Conservation (phyloP, 306 rosid genomes). For the Biancaea sappan region DNA sequence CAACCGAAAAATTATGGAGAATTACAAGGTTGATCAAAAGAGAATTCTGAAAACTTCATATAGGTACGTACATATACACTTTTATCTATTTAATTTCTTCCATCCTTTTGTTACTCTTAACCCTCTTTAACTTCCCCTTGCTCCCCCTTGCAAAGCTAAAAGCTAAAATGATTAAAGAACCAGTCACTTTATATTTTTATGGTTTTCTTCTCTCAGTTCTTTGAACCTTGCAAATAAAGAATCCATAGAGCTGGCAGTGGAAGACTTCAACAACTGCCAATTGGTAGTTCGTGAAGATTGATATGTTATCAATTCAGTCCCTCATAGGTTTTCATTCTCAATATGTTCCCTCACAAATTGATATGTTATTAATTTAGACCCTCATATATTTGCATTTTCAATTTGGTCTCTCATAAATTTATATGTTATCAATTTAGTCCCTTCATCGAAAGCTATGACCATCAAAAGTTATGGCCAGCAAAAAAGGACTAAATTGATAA, state of each 20-base stretch:
- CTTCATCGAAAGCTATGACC: no score
- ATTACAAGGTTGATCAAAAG: slow-evolving; percentile 37
- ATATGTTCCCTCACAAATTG: no score
- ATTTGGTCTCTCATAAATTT: no score
- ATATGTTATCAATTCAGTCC: no score
- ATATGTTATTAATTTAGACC: no score
- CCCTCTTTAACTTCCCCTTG: neutral
- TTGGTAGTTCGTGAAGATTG: slow-evolving; percentile 43
- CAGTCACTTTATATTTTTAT: neutral
- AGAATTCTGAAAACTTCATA: slow-evolving; percentile 53
- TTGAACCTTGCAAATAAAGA: slow-evolving; percentile 43
- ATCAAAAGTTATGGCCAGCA: no score
- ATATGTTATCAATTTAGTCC: no score
- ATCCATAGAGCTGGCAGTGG: slow-evolving; percentile 51
- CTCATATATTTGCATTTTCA: no score
- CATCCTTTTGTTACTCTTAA: neutral
- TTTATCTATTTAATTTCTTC: neutral
- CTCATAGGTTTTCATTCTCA: no score
- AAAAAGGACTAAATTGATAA: no score
- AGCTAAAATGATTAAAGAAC: no score
- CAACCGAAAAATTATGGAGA: slow-evolving; percentile 34
- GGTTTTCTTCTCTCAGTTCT: slow-evolving; percentile 35
- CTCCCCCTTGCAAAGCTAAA: neutral
- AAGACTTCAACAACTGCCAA: slow-evolving; percentile 57
- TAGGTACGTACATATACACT: slow-evolving; percentile 21